These are phyloP conservation scores for Alisma plantagoaquatica DNA, from an alignment of 106 monocot genomes.

Conservation along the genomic window DNA sequence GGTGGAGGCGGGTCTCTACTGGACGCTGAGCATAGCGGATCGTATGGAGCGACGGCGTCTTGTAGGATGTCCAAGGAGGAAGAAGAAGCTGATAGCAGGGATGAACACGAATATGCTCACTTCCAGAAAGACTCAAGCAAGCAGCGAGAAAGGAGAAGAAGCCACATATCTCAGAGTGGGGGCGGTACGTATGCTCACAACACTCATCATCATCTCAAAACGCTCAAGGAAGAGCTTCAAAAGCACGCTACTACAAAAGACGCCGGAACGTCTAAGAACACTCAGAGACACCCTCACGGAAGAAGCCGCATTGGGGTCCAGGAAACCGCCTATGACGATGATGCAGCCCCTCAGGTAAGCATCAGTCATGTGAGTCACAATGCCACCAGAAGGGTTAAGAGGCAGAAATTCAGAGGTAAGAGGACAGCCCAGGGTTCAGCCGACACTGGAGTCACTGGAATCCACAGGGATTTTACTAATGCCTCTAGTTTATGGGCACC, in stretches of 20 bases:
- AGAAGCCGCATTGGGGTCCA: constrained; percentile 2
- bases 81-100: constrained; percentile 12
- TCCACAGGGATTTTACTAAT: constrained; percentile 22
- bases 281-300: too few relatives aligned
- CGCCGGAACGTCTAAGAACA: too few relatives aligned
- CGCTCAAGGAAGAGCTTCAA: too few relatives aligned
- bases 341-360: constrained; percentile 14
- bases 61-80: constrained; percentile 4
- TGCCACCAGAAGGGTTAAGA: constrained; percentile 34
- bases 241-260: too few relatives aligned
- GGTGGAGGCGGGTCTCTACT: too few relatives aligned
- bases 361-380: constrained; percentile 8
- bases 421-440: constrained; percentile 22
- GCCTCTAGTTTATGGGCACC: constrained; percentile 26
- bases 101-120: constrained; percentile 4
- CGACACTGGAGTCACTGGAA: constrained; percentile 17
- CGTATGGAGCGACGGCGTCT: too few relatives aligned
- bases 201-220: not conserved
- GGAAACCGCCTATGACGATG: constrained; percentile 9
- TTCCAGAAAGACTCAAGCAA: not conserved
- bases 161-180: constrained; percentile 22
- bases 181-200: constrained; percentile 15
- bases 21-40: too few relatives aligned
- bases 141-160: constrained; percentile 17
- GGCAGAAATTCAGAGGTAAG: constrained; percentile 21